Base-by-base conservation (phyloP, 176 grass and related monocot species). In the Poa annua region DNA sequence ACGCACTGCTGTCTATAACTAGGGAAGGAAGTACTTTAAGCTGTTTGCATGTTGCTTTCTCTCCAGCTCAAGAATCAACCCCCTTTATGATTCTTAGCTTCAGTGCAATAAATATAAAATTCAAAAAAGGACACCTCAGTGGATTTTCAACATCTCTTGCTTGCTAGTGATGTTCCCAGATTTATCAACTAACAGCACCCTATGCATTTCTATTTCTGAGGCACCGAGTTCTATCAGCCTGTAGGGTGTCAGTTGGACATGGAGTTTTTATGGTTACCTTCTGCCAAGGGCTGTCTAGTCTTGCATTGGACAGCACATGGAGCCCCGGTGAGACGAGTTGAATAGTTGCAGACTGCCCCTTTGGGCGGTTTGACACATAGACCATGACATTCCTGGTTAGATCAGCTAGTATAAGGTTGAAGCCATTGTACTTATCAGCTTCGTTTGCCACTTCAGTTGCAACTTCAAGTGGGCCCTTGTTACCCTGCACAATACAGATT, bases 221-320 rank as follows among this genome's bases (percentile, higher is more conserved):
- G 13, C 61, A 69, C 42, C 60, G 26, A 61, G 11, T 34, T 80
- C 13, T 7, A 86, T 74, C 20, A 44, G 45, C 57, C 14, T 54
- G 50, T 4, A 56, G 66, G 14, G n/a, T 83, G 4, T 64, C 11
- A 13, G 45, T 17, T 65, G 77, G 36, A 35, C 20, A 81, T 78
- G 77, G 70, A 89, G n/a, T 57, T 50, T 33, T 26, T 64, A 3
- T 61, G 70, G 56, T 55, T 88, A 92, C 96, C 87, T 96, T 99
- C 20, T 90, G 91, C 96, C 96, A 98, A 76, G 96, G 91, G 77
- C 93, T 96, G 51, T 99, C 89, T 17, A 99, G 74, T 76, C 84
- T 90, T 90, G 93, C 96, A 84, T 99, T 96, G 33, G 96, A 83
- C 44, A 98, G 71, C 20, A 98, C 96, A 87, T 98, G 96, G 85